These are phyloP conservation scores for Yamadazyma sp. DNA, from an alignment of 805 yeast genomes.

Conservation along the genomic window DNA sequence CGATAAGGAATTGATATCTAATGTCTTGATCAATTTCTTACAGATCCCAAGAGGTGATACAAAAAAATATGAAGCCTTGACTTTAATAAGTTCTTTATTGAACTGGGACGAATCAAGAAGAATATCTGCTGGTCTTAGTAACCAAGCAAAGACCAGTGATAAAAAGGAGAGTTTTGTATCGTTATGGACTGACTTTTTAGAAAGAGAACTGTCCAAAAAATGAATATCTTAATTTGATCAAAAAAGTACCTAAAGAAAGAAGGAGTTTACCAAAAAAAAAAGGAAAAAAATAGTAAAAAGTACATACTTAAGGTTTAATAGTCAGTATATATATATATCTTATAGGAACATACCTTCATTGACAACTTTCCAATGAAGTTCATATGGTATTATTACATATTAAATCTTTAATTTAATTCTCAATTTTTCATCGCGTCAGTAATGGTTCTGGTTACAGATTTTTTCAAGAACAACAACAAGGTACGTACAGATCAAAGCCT, in stretches of 20 bases:
- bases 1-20: constrained; percentile 86
- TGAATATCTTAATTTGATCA: constrained; percentile 2
- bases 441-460: constrained; percentile 16
- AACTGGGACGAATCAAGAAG: constrained; percentile 86
- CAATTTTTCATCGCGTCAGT: constrained; percentile 3
- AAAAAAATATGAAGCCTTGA: constrained; percentile 89
- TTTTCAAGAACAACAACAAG: constrained; percentile 9
- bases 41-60: constrained; percentile 90
- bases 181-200: constrained; percentile 77
- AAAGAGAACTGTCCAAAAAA: constrained; percentile 48
- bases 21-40: constrained; percentile 78
- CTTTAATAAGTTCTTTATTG: constrained; percentile 74
- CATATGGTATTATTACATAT: no score
- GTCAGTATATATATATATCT: no score
- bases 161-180: constrained; percentile 59
- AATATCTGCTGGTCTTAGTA: constrained; percentile 67
- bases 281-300: no score
- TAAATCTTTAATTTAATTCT: no score
- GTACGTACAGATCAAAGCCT: constrained; percentile 3
- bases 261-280: no score
- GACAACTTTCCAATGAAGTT: no score
- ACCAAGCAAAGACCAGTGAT: constrained; percentile 9
- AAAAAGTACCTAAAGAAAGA: no score
- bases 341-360: no score
- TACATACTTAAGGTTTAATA: no score